Evolutionary conservation across 495 filamentous ascomycete genomes (phyloP), one percentile per base, ranked within the genome.

Genomic region (Aspergillus nidulans): DNA sequence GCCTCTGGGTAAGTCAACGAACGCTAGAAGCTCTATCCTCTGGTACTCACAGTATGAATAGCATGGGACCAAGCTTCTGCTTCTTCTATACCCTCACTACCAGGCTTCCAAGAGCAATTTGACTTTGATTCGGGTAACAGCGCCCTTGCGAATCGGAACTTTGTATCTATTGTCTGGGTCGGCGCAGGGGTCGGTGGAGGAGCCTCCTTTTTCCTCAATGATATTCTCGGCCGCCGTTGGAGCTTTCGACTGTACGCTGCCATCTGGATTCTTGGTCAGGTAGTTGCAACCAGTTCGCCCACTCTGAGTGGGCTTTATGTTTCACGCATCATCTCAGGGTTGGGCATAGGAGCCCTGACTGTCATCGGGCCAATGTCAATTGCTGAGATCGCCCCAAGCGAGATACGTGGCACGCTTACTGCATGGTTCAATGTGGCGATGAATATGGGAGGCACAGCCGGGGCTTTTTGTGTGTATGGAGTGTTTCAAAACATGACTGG

Each of bases 331-430:
- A 65, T 84, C 16, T 68, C 74, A 1, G 81, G 81, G 18, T 52
- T 85, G 10, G 82, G 81, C 10, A 71, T 84, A 16, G 82, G 81
- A 10, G 72, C 64, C 13, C 73, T 75, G 6, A 79, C 77, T 0
- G 76, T 78, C 0, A 73, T 80, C 8, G 76, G 82, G 0, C 81
- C 82, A 3, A 78, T 79, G 60, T 79, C 73, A 50, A 73, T 67
- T 26, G 71, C 74, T 8, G 81, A 84, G 59, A 81, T 75, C 64
- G 73, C 77, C n/a, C 78, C 79, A 2, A 77, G 77, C 56, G 69
- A 76, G 21, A 73, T 83, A 34, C 69, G 80, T 24, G 80, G 78
- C 13, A 69, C 61, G 6, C 43, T 64, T 6, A 24, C 62, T 18
- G 42, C 38, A 3, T 59, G 55, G 62, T 64, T 49, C 38, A 40